These are phyloP conservation scores for Gnaphalium uliginosum DNA, from an alignment of 129 eudicot genomes.

Conservation along the genomic window DNA sequence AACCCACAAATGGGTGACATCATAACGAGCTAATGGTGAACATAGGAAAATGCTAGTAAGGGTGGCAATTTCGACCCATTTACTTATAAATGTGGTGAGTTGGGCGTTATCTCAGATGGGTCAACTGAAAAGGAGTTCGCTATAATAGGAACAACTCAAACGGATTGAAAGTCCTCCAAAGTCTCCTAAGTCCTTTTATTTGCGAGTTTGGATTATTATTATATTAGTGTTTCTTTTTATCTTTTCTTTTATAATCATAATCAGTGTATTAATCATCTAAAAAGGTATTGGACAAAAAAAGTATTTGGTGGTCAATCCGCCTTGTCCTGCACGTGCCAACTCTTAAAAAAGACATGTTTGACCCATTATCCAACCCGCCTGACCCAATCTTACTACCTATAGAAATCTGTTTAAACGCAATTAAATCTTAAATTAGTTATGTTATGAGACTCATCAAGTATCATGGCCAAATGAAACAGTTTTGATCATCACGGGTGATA, in stretches of 20 bases:
- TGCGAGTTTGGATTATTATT: too few relatives aligned
- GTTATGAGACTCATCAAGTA: slow-evolving; percentile 19
- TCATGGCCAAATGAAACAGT: slow-evolving; percentile 45
- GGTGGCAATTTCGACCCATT: slow-evolving; percentile 3
- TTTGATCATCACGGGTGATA: slow-evolving; percentile 83
- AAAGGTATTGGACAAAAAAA: neutral
- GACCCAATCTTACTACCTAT: neutral
- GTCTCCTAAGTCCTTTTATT: neutral
- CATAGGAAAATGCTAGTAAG: neutral
- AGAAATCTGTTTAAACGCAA: neutral
- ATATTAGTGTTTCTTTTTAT: neutral
- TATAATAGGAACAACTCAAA: neutral
- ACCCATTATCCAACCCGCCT: neutral
- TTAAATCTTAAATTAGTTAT: slow-evolving; percentile 6
- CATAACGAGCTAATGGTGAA: too few relatives aligned
- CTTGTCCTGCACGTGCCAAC: neutral
- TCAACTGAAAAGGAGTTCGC: neutral
- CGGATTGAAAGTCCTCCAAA: neutral
- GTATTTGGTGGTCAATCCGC: neutral
- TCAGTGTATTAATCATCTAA: neutral
- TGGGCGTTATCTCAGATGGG: neutral
- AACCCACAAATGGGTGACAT: too few relatives aligned
- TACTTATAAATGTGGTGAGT: neutral
- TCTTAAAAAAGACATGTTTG: neutral
- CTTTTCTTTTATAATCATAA: neutral